A percentile compares a stretch with the other conserved stretches of the same genome.
Evolutionary conservation across 176 grass and related monocot species (phyloP).

Genomic region (Eleusine coracana): DNA sequence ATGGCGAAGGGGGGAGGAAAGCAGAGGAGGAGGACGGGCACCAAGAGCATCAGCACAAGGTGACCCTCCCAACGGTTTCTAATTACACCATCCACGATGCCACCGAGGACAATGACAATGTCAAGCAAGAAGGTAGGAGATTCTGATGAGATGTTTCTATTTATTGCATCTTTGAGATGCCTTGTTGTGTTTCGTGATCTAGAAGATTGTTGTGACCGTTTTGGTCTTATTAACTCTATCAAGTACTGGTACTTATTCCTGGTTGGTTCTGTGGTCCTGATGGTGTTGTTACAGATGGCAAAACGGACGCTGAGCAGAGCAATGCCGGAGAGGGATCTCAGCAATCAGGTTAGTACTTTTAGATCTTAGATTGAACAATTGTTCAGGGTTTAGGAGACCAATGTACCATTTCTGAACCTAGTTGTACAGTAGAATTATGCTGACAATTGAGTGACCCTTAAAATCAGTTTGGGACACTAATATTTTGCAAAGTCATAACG

Average conservation of each 20-base stretch:
- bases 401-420: constrained; percentile 21
- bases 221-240: not conserved
- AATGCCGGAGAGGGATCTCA: not conserved
- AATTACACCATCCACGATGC: constrained; percentile 82
- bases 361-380: not conserved
- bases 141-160: not conserved
- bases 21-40: constrained; percentile 39
- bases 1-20: constrained; percentile 30
- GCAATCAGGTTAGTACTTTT: constrained; percentile 41
- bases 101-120: constrained; percentile 37
- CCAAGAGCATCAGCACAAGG: constrained; percentile 51
- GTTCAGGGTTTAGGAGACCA: not conserved
- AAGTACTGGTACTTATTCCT: constrained; percentile 19
- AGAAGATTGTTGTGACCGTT: not conserved
- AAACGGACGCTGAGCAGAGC: not conserved
- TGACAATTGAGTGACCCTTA: not conserved
- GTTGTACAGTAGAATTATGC: not conserved
- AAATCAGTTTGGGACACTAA: not conserved
- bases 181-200: constrained; percentile 19
- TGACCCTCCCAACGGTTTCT: constrained; percentile 79
- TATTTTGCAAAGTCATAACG: not conserved
- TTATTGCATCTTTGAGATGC: not conserved
- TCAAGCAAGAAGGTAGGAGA: constrained; percentile 50
- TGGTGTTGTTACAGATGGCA: constrained; percentile 39
- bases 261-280: not conserved